phyloP scores from a whole-genome alignment of 352 stramenopile genomes.

The Blastocystis sp. region DNA sequence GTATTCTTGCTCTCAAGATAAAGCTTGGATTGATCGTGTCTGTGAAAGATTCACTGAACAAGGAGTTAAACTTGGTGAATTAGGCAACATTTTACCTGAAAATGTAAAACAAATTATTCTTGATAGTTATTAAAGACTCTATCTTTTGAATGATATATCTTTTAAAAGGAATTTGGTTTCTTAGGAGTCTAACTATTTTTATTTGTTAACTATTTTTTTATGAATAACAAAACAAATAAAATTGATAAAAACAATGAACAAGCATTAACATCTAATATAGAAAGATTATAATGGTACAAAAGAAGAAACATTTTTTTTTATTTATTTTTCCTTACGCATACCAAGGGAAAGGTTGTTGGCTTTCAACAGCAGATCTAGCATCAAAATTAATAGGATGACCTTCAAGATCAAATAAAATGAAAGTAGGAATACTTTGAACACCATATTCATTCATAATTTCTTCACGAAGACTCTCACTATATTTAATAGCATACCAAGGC shows the following conservation, averaged over 20 bases:
- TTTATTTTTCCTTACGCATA: no score
- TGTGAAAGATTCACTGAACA: background rate
- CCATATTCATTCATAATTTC: slow-evolving; percentile 59
- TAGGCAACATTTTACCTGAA: slow-evolving; percentile 5
- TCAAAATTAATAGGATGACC: slow-evolving; percentile 57
- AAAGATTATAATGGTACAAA: no score
- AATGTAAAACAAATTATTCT: slow-evolving; percentile 6
- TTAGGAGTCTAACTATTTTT: no score
- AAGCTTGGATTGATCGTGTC: slow-evolving; percentile 19
- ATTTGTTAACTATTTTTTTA: no score
- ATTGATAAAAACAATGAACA: no score
- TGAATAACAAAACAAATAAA: no score
- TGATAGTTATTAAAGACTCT: slow-evolving; percentile 24
- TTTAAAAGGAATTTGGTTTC: no score
- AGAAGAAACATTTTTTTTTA: no score
- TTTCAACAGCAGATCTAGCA: slow-evolving; percentile 53
- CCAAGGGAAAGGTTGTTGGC: no score
- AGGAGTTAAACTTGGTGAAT: slow-evolving; percentile 5
- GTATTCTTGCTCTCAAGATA: slow-evolving; percentile 1
- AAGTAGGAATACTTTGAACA: slow-evolving; percentile 62
- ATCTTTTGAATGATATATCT: no score
- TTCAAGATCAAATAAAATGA: slow-evolving; percentile 69
- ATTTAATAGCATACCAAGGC: slow-evolving; percentile 73
- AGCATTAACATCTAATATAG: no score
- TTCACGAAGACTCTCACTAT: slow-evolving; percentile 56